A percentile compares a stretch with the other conserved stretches of the same genome.
Evolutionary conservation across 495 filamentous ascomycete species (phyloP).

Genomic region (Lasiosphaeria hispida): DNA sequence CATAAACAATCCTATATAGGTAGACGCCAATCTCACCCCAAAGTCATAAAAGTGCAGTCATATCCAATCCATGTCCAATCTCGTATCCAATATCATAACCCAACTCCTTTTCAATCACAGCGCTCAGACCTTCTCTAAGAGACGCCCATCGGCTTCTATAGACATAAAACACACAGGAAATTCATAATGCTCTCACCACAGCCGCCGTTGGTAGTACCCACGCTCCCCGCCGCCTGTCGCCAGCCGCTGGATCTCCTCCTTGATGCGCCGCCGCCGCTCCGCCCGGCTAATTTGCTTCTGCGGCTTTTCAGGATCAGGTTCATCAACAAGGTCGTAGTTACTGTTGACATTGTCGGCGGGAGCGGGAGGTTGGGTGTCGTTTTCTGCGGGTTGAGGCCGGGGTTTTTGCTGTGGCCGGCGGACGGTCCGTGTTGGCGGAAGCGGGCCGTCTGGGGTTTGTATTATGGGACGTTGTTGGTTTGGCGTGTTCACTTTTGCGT

Average conservation of each 20-base stretch:
- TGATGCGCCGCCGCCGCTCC: constrained; percentile 48
- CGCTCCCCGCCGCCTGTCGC: constrained; percentile 38
- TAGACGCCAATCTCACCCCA: too few species aligned
- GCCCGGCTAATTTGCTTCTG: constrained; percentile 42
- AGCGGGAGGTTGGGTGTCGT: background rate
- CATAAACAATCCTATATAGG: too few species aligned
- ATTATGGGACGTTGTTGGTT: background rate
- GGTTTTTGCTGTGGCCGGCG: too few species aligned
- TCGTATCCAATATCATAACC: too few species aligned
- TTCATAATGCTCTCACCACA: constrained; percentile 33
- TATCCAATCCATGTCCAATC: too few species aligned
- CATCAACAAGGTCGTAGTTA: constrained; percentile 7
- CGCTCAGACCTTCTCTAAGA: too few species aligned
- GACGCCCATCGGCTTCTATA: too few species aligned
- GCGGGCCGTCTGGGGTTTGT: too few species aligned
- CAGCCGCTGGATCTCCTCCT: constrained; percentile 47
- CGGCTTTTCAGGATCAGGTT: constrained; percentile 15
- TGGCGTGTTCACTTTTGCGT: background rate
- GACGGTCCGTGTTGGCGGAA: too few species aligned
- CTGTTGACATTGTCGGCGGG: background rate
- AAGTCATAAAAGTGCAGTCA: too few species aligned
- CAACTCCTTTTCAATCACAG: too few species aligned
- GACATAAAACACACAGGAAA: too few species aligned
- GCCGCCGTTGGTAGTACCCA: constrained; percentile 46
- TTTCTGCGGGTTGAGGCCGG: background rate